Evolutionary conservation across 352 stramenopile species (phyloP).

Genomic region (Phytophthora hibernalis): DNA sequence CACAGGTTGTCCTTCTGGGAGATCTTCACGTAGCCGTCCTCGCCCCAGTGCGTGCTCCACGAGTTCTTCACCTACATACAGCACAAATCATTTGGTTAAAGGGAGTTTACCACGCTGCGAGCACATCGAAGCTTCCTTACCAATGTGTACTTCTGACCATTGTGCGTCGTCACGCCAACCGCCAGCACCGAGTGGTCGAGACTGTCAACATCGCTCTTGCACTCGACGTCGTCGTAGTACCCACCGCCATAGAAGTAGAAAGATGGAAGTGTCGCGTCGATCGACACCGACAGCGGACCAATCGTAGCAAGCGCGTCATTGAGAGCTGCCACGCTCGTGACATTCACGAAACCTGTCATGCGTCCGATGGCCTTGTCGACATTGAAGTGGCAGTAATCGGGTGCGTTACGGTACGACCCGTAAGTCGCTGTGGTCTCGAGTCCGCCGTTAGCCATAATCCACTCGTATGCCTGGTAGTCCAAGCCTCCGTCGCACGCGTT

Average conservation of each 20-base stretch:
- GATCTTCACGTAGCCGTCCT: conserved; percentile 94
- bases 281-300: conserved; percentile 90
- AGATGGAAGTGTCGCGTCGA: conserved; percentile 82
- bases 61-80: conserved; percentile 91
- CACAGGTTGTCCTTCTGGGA: conserved; percentile 95
- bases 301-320: conserved; percentile 85
- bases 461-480: conserved; percentile 92
- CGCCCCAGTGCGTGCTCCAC: conserved; percentile 94
- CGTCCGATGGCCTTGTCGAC: conserved; percentile 67
- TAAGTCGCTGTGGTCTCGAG: conserved; percentile 87
- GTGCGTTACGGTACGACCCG: conserved; percentile 86
- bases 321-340: conserved; percentile 74
- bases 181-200: conserved; percentile 94
- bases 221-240: conserved; percentile 88
- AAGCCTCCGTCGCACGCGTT: conserved; percentile 90
- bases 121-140: conserved; percentile 27
- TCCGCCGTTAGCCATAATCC: conserved; percentile 85
- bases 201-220: conserved; percentile 91
- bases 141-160: conserved; percentile 94
- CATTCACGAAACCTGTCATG: conserved; percentile 85
- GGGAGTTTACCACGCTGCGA: background rate
- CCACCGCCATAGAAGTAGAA: conserved; percentile 93
- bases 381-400: conserved; percentile 92
- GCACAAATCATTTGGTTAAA: background rate
- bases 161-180: conserved; percentile 89